A percentile compares a stretch with the other conserved stretches of the same genome.
Conservation (phyloP, 1,139 yeast genomes). For the Suhomyces bolitotheri region DNA sequence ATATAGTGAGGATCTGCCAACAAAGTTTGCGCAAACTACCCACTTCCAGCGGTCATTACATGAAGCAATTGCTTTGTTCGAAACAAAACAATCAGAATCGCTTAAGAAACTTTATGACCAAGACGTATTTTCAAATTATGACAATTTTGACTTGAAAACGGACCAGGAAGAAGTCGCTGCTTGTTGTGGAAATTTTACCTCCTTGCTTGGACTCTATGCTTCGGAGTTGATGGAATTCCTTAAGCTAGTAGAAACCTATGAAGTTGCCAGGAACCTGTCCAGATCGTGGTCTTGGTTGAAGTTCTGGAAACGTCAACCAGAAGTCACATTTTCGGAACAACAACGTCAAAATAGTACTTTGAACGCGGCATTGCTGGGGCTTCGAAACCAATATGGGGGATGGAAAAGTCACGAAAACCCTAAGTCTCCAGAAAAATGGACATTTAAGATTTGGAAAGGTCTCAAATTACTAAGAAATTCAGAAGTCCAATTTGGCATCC, state of each 20-base stretch:
- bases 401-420: conserved; percentile 1
- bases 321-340: conserved; percentile 1
- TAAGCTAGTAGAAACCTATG: conserved; percentile 46
- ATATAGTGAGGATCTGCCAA: conserved; percentile 25
- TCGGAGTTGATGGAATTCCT: conserved; percentile 55
- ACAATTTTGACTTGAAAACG: conserved; percentile 46
- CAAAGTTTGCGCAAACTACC: conserved; percentile 36
- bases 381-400: conserved; percentile 32
- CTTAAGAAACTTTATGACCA: conserved; percentile 60
- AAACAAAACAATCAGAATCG: conserved; percentile 57
- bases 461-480: conserved; percentile 48
- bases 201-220: conserved; percentile 63
- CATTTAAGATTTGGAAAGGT: conserved; percentile 33
- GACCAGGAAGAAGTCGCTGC: conserved; percentile 84
- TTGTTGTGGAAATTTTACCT: conserved; percentile 77
- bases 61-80: conserved; percentile 55
- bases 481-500: conserved; percentile 75
- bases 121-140: conserved; percentile 47
- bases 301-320: conserved; percentile 38
- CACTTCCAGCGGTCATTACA: conserved; percentile 52
- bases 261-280: conserved; percentile 26
- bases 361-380: conserved; percentile 40
- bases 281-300: conserved; percentile 55
- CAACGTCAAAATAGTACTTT: conserved; percentile 20
- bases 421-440: conserved; percentile 5